These are phyloP conservation scores for Lachnellula occidentalis DNA, from an alignment of 2,329 filamentous ascomycete genomes.

Conservation along the genomic window DNA sequence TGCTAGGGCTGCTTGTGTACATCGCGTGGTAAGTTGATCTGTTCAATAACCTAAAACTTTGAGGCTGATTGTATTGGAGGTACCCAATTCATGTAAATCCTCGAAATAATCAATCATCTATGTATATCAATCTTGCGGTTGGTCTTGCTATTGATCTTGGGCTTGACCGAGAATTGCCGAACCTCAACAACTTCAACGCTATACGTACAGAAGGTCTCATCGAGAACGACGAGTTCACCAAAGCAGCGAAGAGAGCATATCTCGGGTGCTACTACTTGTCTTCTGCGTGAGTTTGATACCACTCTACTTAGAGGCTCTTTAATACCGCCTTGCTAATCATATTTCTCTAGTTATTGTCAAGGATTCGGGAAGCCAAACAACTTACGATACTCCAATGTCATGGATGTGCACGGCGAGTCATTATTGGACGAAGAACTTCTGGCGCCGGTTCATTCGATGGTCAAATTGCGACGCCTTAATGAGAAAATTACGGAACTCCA, in stretches of 20 bases:
- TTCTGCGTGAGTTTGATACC: conserved; percentile 19
- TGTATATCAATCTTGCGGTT: conserved; percentile 30
- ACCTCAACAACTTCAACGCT: conserved; percentile 14
- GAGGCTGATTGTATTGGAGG: conserved; percentile 11
- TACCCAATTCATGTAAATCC: conserved; percentile 28
- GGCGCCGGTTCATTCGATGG: conserved; percentile 13
- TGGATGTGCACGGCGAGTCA: conserved; percentile 15
- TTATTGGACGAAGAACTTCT: conserved; percentile 11
- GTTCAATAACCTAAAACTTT: background rate
- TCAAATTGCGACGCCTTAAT: conserved; percentile 20
- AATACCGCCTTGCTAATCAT: background rate
- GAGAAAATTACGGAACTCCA: conserved; percentile 16
- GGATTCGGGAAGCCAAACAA: conserved; percentile 25
- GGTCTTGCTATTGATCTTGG: conserved; percentile 31
- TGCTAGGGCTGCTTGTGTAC: conserved; percentile 55
- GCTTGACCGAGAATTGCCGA: conserved; percentile 23
- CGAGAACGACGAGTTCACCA: conserved; percentile 16
- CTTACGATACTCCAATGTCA: conserved; percentile 20
- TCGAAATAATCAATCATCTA: conserved; percentile 26
- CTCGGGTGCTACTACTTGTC: conserved; percentile 30
- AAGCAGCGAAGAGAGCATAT: conserved; percentile 24
- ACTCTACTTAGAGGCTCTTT: background rate
- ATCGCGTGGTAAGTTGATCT: conserved; percentile 45
- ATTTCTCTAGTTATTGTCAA: conserved; percentile 14
- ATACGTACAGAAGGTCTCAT: conserved; percentile 18